Conservation (phyloP, 768 basidiomycete genomes). For the Naganishia friedmannii region DNA sequence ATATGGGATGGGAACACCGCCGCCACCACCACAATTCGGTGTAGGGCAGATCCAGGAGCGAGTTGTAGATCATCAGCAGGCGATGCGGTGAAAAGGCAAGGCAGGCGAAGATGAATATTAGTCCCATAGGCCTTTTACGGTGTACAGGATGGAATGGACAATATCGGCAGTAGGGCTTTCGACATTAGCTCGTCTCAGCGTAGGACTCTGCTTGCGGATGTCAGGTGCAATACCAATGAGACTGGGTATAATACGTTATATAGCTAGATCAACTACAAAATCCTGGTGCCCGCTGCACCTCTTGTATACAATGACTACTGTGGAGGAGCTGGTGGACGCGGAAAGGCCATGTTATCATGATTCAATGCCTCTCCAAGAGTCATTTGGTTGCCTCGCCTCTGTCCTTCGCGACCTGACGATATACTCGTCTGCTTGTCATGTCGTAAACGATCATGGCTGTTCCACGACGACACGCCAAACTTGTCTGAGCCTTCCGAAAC, state of each 20-base stretch:
- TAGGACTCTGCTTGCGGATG: no score
- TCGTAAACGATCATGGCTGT: background rate
- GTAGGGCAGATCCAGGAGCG: constrained; percentile 2
- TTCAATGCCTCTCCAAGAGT: constrained; percentile 17
- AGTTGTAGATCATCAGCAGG: background rate
- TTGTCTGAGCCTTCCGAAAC: background rate
- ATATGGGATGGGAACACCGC: constrained; percentile 9
- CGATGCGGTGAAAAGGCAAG: background rate
- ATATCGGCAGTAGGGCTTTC: no score
- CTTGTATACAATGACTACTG: background rate
- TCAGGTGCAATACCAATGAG: no score
- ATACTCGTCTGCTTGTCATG: background rate
- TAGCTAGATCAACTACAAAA: background rate
- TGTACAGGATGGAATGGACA: no score
- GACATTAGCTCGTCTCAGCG: no score
- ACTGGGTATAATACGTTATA: no score
- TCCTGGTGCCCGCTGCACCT: background rate
- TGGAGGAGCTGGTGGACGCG: background rate
- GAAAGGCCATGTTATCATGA: background rate
- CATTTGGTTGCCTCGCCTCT: background rate
- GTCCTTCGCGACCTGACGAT: background rate
- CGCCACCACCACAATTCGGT: background rate
- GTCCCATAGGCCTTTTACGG: no score
- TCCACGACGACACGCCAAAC: background rate
- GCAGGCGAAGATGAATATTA: background rate